A percentile compares a stretch with the other conserved stretches of the same genome.
phyloP scores from a whole-genome alignment of 345 rosid species.

The Salix koriyanagi region DNA sequence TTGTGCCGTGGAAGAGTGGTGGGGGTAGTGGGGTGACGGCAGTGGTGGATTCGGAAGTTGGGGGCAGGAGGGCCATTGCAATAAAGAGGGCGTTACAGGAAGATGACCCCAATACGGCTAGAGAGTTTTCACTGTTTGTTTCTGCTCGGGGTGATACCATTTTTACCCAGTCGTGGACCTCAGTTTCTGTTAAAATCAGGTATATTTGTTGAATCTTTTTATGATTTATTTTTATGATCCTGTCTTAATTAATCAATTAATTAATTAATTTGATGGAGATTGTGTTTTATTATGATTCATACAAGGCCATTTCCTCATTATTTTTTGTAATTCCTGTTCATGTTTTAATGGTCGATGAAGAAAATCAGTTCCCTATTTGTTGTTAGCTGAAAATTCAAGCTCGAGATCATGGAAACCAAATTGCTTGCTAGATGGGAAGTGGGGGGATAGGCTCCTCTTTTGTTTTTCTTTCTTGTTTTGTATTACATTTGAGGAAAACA shows the following conservation, averaged over 20 bases:
- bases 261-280: neutral
- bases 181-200: constrained; percentile 53
- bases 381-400: neutral
- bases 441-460: neutral
- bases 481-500: neutral
- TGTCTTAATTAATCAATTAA: neutral
- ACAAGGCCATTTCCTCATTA: neutral
- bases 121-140: constrained; percentile 51
- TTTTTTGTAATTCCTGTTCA: neutral
- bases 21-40: constrained; percentile 18
- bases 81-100: constrained; percentile 56
- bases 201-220: neutral
- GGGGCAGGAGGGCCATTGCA: constrained; percentile 58
- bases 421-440: neutral
- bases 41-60: constrained; percentile 61
- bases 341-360: neutral
- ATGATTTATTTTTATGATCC: neutral
- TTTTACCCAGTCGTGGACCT: constrained; percentile 83
- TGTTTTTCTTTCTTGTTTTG: neutral
- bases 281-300: neutral
- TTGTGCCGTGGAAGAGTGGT: constrained; percentile 51
- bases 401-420: neutral
- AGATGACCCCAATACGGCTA: constrained; percentile 27
- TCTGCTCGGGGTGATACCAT: constrained; percentile 61
- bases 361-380: neutral